Conservation (phyloP, 176 grass and related monocot genomes). For the Paspalum notatum region DNA sequence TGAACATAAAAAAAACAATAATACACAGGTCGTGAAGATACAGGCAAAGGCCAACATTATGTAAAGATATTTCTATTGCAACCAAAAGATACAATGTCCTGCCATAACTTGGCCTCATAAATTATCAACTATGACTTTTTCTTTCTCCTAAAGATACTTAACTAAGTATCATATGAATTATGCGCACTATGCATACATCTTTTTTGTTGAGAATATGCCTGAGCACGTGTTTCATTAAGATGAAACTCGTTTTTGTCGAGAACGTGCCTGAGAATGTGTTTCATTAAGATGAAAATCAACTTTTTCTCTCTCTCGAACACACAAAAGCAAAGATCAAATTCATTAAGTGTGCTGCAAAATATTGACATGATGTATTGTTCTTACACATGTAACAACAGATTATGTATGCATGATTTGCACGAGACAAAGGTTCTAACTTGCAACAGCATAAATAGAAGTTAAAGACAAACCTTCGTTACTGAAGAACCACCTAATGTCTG, state of each 20-base stretch:
- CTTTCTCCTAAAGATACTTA: neutral
- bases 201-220: too few species aligned
- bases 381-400: neutral
- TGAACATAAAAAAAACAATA: neutral
- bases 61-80: neutral
- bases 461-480: constrained; percentile 54
- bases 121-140: constrained; percentile 2
- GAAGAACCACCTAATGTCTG: constrained; percentile 74
- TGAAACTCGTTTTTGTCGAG: too few species aligned
- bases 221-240: too few species aligned
- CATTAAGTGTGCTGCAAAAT: neutral
- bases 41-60: constrained; percentile 12
- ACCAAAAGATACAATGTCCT: neutral
- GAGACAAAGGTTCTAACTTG: constrained; percentile 29
- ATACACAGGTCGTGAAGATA: neutral
- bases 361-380: constrained; percentile 2
- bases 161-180: constrained; percentile 3
- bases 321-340: neutral
- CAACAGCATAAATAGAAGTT: constrained; percentile 24
- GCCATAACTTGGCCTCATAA: neutral
- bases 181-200: neutral
- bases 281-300: too few species aligned
- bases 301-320: neutral
- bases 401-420: constrained; percentile 2
- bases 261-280: too few species aligned